Evolutionary conservation across 768 basidiomycete genomes (phyloP).

Genomic region (Steccherinum ochraceum): DNA sequence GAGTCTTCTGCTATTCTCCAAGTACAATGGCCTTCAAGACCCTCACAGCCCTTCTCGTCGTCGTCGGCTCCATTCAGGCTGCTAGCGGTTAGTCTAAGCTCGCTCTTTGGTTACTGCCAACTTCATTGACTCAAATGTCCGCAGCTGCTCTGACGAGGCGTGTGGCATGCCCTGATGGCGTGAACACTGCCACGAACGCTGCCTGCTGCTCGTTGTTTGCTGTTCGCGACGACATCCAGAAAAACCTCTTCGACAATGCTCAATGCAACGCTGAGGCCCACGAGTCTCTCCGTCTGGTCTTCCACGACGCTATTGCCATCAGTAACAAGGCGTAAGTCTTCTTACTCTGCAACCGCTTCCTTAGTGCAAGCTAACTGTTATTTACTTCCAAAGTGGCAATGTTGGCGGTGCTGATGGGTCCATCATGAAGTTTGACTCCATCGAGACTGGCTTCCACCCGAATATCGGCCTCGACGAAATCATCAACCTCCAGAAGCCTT

Average conservation of each 20-base stretch:
- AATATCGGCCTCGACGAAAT: slow-evolving; percentile 14
- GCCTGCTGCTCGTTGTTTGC: slow-evolving; percentile 1
- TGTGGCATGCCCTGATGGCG: slow-evolving; percentile 12
- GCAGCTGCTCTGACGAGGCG: slow-evolving; percentile 5
- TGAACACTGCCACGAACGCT: slow-evolving; percentile 8
- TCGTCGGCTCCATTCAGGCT: neutral
- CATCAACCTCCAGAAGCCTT: slow-evolving; percentile 20
- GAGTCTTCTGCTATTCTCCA: neutral
- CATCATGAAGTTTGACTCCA: slow-evolving; percentile 13
- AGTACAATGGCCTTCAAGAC: slow-evolving; percentile 7
- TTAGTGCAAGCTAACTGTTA: neutral
- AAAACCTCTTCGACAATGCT: neutral
- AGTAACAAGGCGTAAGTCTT: slow-evolving; percentile 19
- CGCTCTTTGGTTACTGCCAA: neutral
- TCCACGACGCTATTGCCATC: slow-evolving; percentile 20
- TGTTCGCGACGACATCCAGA: neutral
- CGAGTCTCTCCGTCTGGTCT: slow-evolving; percentile 6
- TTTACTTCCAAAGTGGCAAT: neutral
- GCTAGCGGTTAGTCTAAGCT: neutral
- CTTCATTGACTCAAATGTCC: neutral
- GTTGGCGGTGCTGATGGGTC: slow-evolving; percentile 22
- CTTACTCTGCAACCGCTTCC: neutral
- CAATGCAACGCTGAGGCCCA: slow-evolving; percentile 6
- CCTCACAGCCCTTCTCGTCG: slow-evolving; percentile 2
- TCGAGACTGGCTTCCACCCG: slow-evolving; percentile 13